A percentile compares a stretch with the other conserved stretches of the same genome.
Evolutionary conservation across 2,329 filamentous ascomycete genomes (phyloP).

Genomic region (Aspergillus fumigatus): DNA sequence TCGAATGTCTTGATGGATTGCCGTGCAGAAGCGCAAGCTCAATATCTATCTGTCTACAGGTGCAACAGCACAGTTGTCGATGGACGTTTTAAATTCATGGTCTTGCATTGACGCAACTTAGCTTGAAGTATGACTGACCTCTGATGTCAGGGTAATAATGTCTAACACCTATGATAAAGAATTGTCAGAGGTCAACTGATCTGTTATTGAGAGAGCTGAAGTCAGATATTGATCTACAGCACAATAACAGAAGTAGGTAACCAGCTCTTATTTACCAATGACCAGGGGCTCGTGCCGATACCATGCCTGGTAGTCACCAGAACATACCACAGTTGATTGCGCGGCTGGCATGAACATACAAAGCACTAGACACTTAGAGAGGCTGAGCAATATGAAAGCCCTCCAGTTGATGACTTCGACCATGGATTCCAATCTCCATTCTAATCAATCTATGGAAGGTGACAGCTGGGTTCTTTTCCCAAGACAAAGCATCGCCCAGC

Average conservation of each 20-base stretch:
- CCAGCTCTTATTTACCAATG: background rate
- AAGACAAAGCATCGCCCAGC: background rate
- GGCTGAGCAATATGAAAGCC: background rate
- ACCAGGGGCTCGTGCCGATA: background rate
- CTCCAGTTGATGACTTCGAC: background rate
- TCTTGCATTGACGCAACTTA: background rate
- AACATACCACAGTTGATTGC: background rate
- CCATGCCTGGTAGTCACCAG: background rate
- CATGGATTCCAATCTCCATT: background rate
- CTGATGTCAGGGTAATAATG: background rate
- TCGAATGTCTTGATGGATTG: background rate
- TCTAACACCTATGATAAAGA: background rate
- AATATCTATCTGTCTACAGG: too few relatives aligned
- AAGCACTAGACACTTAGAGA: background rate
- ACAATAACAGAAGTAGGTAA: background rate
- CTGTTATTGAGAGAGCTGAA: background rate
- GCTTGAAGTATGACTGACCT: background rate
- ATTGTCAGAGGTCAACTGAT: background rate
- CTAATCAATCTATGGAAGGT: constrained; percentile 5
- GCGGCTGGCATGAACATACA: background rate
- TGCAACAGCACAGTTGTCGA: background rate
- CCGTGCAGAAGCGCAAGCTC: background rate
- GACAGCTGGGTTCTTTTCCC: constrained; percentile 12
- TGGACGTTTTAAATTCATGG: too few relatives aligned
- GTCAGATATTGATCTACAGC: background rate